Evolutionary conservation across 345 rosid species (phyloP).

Genomic region (Luvunga scandens): DNA sequence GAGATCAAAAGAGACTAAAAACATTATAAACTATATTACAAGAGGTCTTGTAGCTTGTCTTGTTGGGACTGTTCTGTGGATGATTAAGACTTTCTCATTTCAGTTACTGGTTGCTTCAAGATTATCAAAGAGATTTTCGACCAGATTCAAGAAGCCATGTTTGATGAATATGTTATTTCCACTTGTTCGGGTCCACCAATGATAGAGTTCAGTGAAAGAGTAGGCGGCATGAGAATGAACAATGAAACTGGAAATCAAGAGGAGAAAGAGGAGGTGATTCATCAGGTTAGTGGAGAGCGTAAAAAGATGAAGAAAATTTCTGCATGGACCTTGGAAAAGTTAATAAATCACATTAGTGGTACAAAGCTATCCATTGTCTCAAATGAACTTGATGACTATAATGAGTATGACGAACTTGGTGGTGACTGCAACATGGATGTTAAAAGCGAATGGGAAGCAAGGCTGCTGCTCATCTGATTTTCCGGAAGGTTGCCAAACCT

Average conservation of each 20-base stretch:
- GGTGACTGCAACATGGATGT: conserved; percentile 29
- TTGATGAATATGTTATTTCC: conserved; percentile 51
- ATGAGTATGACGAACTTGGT: not conserved
- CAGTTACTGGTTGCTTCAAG: conserved; percentile 48
- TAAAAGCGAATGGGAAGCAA: conserved; percentile 63
- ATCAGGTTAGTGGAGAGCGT: conserved; percentile 47
- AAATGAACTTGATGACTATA: conserved; percentile 42
- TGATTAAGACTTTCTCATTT: conserved; percentile 44
- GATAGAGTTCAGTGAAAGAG: conserved; percentile 40
- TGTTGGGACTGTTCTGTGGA: conserved; percentile 46
- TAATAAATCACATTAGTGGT: conserved; percentile 43
- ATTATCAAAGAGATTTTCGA: conserved; percentile 60
- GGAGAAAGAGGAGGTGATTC: conserved; percentile 47
- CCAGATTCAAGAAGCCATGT: conserved; percentile 58
- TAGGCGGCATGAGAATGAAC: conserved; percentile 35
- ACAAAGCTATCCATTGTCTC: conserved; percentile 41
- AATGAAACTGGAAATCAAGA: conserved; percentile 19
- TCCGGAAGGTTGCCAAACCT: conserved; percentile 56
- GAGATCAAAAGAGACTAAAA: conserved; percentile 30
- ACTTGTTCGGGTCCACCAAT: conserved; percentile 56
- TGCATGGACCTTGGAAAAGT: conserved; percentile 75
- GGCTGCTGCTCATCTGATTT: conserved; percentile 57
- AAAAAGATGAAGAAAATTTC: conserved; percentile 61
- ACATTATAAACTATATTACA: conserved; percentile 39
- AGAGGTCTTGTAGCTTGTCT: conserved; percentile 43